Evolutionary conservation across 2,329 filamentous ascomycete species (phyloP).

Genomic region (Talaromyces sp.): DNA sequence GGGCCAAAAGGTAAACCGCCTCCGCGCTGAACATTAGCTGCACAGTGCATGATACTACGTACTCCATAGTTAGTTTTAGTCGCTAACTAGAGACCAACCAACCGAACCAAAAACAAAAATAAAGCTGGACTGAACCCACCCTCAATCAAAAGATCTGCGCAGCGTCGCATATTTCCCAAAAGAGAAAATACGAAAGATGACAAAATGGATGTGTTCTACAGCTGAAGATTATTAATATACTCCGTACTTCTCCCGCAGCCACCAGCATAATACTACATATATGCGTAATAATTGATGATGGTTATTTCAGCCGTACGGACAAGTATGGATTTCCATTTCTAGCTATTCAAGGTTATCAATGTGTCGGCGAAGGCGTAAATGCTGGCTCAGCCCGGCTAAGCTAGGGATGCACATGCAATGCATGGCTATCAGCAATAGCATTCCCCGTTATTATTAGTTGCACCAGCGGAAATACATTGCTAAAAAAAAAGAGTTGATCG

Average conservation of each 20-base stretch:
- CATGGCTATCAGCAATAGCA: conserved; percentile 6
- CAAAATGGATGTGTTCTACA: not conserved
- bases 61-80: too few species aligned
- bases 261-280: too few species aligned
- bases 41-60: too few species aligned
- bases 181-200: not conserved
- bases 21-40: too few species aligned
- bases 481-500: not conserved
- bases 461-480: not conserved
- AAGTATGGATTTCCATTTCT: not conserved
- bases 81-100: too few species aligned
- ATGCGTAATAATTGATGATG: too few species aligned
- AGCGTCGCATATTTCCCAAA: not conserved
- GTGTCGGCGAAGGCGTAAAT: not conserved
- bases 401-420: conserved; percentile 11
- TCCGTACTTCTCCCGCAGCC: too few species aligned
- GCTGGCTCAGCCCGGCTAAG: not conserved
- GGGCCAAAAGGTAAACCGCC: not conserved
- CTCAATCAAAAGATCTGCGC: not conserved
- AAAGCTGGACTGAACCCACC: not conserved
- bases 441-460: not conserved
- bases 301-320: not conserved
- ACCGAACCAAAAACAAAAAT: not conserved
- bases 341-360: not conserved
- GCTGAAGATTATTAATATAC: not conserved